Conservation (phyloP, 106 monocot genomes). For the Allium cepa region DNA sequence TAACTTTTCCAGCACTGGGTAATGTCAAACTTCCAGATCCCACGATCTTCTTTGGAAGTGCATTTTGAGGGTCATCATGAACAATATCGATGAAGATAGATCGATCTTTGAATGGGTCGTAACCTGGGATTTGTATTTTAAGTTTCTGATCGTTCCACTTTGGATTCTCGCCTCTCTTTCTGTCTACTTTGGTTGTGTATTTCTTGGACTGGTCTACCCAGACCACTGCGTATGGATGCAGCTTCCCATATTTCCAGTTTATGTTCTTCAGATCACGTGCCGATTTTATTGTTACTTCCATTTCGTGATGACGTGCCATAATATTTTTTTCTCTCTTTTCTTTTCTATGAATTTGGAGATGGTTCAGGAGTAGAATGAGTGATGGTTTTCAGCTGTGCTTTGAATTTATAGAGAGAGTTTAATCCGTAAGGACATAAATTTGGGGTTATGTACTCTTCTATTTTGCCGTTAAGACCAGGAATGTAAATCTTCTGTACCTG, state of each 20-base stretch:
- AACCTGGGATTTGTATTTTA: constrained; percentile 22
- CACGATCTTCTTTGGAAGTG: constrained; percentile 32
- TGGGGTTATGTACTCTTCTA: no score
- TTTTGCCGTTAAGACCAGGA: no score
- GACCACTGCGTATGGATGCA: constrained; percentile 46
- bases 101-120: constrained; percentile 21
- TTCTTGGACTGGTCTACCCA: constrained; percentile 54
- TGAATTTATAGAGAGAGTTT: no score
- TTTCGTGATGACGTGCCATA: constrained; percentile 32
- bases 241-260: constrained; percentile 59
- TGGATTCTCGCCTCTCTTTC: constrained; percentile 33
- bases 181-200: constrained; percentile 53
- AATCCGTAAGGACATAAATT: no score
- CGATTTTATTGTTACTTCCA: constrained; percentile 39
- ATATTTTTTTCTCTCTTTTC: neutral
- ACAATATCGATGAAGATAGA: constrained; percentile 63
- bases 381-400: no score
- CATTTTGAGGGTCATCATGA: constrained; percentile 63
- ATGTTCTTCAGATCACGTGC: constrained; percentile 79
- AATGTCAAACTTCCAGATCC: constrained; percentile 31
- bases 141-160: constrained; percentile 56
- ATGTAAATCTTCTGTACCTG: no score
- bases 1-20: constrained; percentile 11
- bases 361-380: no score
- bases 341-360: no score